These are phyloP conservation scores for Solanum commersonii DNA, from an alignment of 257 asterid species.

Conservation along the genomic window DNA sequence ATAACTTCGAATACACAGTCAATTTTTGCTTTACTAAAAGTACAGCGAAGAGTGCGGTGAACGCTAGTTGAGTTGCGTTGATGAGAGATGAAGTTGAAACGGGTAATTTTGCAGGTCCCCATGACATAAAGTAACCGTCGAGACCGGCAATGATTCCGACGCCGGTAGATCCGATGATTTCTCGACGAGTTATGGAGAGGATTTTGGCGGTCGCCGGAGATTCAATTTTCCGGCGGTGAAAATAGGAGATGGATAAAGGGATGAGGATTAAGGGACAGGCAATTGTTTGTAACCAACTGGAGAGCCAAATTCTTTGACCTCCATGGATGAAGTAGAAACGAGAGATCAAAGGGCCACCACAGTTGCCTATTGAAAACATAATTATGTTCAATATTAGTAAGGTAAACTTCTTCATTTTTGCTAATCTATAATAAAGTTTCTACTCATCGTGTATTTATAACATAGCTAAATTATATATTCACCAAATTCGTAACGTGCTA, in stretches of 20 bases:
- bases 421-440: neutral
- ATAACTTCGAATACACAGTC: neutral
- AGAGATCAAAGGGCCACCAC: neutral
- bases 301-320: constrained; percentile 18
- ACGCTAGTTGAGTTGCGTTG: neutral
- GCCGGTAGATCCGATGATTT: neutral
- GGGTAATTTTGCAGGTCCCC: neutral
- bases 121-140: neutral
- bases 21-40: constrained; percentile 5
- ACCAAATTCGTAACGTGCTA: neutral
- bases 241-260: constrained; percentile 11
- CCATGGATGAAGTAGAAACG: constrained; percentile 23
- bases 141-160: neutral
- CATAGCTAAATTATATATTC: neutral
- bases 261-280: constrained; percentile 18
- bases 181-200: neutral
- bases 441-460: neutral
- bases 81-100: constrained; percentile 6
- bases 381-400: constrained; percentile 6
- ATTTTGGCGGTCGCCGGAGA: neutral
- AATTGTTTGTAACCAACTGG: constrained; percentile 11
- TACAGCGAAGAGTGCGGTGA: constrained; percentile 3
- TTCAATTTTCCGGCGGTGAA: constrained; percentile 8
- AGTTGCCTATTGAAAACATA: constrained; percentile 1
- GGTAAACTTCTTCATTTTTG: neutral